These are phyloP conservation scores for Meyerozyma guilliermondii DNA, from an alignment of 1,139 yeast species.

Conservation along the genomic window DNA sequence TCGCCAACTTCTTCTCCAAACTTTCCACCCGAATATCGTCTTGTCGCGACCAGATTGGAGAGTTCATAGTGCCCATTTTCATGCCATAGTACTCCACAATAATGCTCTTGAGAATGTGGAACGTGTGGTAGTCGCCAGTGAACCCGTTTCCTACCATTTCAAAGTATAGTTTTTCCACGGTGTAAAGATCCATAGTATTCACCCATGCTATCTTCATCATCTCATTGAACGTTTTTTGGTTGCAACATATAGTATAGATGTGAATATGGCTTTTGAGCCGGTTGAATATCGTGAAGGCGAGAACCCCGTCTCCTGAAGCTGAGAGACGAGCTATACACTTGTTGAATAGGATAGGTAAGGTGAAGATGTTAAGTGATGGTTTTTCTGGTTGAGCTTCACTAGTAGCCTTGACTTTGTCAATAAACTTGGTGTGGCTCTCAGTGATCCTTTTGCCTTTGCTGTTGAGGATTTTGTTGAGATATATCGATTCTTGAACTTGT, in stretches of 20 bases:
- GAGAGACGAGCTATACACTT: slow-evolving; percentile 3
- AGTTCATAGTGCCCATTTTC: slow-evolving; percentile 22
- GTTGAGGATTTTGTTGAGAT: slow-evolving; percentile 12
- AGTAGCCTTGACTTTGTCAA: slow-evolving; percentile 11
- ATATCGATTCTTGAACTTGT: slow-evolving; percentile 5
- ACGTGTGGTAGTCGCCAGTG: slow-evolving; percentile 32
- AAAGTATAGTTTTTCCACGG: slow-evolving; percentile 27
- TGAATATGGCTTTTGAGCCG: slow-evolving; percentile 27
- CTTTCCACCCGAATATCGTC: slow-evolving; percentile 29
- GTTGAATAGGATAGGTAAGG: slow-evolving; percentile 36
- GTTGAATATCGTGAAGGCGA: slow-evolving; percentile 34
- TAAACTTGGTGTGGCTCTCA: slow-evolving; percentile 14
- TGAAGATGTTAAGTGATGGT: slow-evolving; percentile 29
- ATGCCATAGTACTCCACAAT: slow-evolving; percentile 32
- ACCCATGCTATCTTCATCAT: slow-evolving; percentile 35
- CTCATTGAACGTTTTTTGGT: slow-evolving; percentile 41
- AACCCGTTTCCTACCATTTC: slow-evolving; percentile 44
- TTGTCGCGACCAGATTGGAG: slow-evolving; percentile 32
- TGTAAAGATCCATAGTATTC: slow-evolving; percentile 33
- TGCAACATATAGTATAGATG: slow-evolving; percentile 32
- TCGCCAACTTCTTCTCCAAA: slow-evolving; percentile 19
- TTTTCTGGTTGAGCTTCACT: slow-evolving; percentile 15
- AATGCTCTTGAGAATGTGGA: slow-evolving; percentile 31
- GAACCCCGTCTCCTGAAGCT: slow-evolving; percentile 24
- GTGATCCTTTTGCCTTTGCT: slow-evolving; percentile 10